phyloP scores from a whole-genome alignment of 2,329 filamentous ascomycete genomes.

The Lasiodiplodia theobromae region DNA sequence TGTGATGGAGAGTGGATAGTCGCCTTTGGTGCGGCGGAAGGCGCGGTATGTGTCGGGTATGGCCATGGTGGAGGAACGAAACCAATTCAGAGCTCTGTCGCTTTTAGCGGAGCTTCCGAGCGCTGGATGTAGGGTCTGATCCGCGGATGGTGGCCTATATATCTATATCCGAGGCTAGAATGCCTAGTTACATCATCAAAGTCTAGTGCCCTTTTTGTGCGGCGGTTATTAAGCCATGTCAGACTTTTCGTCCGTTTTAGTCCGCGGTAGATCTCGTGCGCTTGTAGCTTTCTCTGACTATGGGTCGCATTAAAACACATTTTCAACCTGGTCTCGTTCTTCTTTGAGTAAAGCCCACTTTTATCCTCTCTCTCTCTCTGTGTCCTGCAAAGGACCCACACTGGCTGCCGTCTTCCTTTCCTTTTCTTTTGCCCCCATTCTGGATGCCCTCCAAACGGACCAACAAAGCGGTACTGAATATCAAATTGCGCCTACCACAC shows the following conservation, averaged over 20 bases:
- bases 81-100: no score
- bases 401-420: no score
- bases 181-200: not conserved
- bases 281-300: no score
- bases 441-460: no score
- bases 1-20: slow-evolving; percentile 29
- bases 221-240: not conserved
- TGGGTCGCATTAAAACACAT: no score
- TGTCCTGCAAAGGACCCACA: accelerated
- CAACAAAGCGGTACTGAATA: no score
- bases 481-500: no score
- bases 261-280: not conserved
- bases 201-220: not conserved
- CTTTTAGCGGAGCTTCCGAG: no score
- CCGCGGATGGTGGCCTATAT: not conserved
- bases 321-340: no score
- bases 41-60: slow-evolving; percentile 30
- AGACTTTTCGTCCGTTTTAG: not conserved
- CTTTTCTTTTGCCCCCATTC: no score
- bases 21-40: slow-evolving; percentile 34
- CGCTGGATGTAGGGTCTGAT: not conserved
- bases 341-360: no score
- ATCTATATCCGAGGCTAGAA: not conserved
- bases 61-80: not conserved
- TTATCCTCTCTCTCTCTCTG: no score